Evolutionary conservation across 108 stramenopile genomes (phyloP), one percentile per base, ranked within the genome.

Genomic region (Nitzschia sp.): DNA sequence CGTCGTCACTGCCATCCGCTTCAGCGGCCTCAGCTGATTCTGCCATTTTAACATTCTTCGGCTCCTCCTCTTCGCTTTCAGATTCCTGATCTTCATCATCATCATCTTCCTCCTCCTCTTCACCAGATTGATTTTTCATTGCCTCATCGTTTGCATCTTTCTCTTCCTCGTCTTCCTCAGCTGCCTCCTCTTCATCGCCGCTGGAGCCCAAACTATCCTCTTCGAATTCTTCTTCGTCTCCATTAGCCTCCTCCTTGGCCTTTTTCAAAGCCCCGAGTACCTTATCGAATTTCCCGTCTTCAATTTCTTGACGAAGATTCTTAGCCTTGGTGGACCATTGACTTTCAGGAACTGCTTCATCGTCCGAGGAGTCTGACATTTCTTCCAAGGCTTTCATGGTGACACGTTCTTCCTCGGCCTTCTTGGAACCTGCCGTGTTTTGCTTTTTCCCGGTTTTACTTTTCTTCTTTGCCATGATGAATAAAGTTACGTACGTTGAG

Each of bases 261-360:
- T 77, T 41, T 25, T 61, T 71, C 48, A 68, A 32, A 45, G 27
- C 45, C 26, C 47, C 59, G 28, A 82, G 28, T 41, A 85, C 38
- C 1, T 79, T 36, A 52, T 83, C 79, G 63, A 80, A 76, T 11
- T 73, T 73, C 17, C 80, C 80, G 38, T 71, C 69, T 34, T 69
- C 57, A 61, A 80, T 84, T 35, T 69, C 69, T 53, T 80, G 54
- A 19, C 79, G 76, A 38, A 95, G 65, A 27, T 80, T 75, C 56
- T 56, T 63, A 2, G 89, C 87, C 68, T 87, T 83, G 16, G 70
- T 80, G 8, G 75, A 80, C 80, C 28, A 76, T 76, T 80, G 78
- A 23, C 60, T 76, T 29, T 81, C 78, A 6, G 71, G 68, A 57
- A 70, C 47, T 33, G 31, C 53, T 16, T 58, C 71, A 19, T 84